Evolutionary conservation across 2,329 filamentous ascomycete species (phyloP), one percentile per base, ranked within the genome.

Genomic region (Claviceps lovelessii): DNA sequence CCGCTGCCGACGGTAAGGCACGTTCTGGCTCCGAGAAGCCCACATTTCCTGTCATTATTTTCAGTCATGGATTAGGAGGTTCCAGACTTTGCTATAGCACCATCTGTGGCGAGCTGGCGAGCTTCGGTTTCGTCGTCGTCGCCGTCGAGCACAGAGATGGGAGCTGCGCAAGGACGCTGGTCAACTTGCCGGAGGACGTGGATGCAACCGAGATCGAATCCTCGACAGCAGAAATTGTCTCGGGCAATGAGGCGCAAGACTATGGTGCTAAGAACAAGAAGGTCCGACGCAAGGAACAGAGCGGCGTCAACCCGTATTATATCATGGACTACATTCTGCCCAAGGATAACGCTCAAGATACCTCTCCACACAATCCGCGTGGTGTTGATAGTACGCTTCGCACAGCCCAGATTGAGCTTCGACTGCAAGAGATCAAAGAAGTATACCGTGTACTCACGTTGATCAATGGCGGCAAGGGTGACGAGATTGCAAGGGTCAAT

Each of bases 131-230:
- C 60, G 70, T 86, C 0, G 80, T 86, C 0, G 76, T 81, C 39
- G 80, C 81, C 0, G 62, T 86, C 29, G 82, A 86, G 65, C 82
- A 86, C 63, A 68, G 82, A 33, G 82, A 85, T 62, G 82, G 83
- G 0, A 81, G 77, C 54, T 80, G 79, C 3, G 79, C 82, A 4
- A 70, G 81, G 50, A 80, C 78, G 0, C 79, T 77, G 56, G 73
- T 85, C 55, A 85, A 83, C 60, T 72, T 83, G 49, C 70, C 73
- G 0, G 69, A 70, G 50, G 61, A 70, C 23, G 68, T 65, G 4
- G 66, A 69, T 37, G 64, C 70, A 0, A 63, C 63, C 6, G 62
- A 67, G 5, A 63, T 64, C 9, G 61, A 64, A 28, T 62, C 62
- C 1, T 65, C 59, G 23, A 65, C 66, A 1, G 61, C 64, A 7